Evolutionary conservation across 2,329 filamentous ascomycete species (phyloP).

Genomic region (Neopestalotiopsis sp.): DNA sequence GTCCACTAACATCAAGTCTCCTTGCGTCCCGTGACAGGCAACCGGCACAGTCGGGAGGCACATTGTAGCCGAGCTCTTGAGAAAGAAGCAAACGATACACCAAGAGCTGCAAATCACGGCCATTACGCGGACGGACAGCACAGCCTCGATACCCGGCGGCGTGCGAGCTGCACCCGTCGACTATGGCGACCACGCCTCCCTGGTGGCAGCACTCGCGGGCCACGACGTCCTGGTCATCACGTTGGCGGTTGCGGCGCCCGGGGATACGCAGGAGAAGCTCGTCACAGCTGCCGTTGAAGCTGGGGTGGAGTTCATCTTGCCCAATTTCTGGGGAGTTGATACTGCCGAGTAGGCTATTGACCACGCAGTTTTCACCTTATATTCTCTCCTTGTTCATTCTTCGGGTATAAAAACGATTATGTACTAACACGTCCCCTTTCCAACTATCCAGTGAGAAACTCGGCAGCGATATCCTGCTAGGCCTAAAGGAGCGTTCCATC

Average conservation of each 20-base stretch:
- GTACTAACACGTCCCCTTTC: neutral
- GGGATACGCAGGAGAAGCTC: conserved; percentile 53
- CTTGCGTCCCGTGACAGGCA: conserved; percentile 37
- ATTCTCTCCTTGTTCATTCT: neutral
- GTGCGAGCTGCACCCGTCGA: conserved; percentile 48
- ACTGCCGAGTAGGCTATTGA: neutral
- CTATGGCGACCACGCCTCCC: conserved; percentile 47
- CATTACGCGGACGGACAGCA: conserved; percentile 51
- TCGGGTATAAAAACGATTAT: neutral
- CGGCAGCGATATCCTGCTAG: conserved; percentile 37
- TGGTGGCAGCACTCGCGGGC: conserved; percentile 55
- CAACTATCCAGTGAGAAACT: conserved; percentile 38
- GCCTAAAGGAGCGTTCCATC: conserved; percentile 26
- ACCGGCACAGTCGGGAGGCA: conserved; percentile 46
- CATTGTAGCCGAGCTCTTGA: conserved; percentile 47
- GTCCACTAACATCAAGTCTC: neutral
- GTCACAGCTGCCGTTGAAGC: conserved; percentile 61
- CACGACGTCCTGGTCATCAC: conserved; percentile 66
- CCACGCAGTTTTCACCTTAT: no score
- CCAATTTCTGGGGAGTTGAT: conserved; percentile 37
- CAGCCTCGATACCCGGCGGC: conserved; percentile 48
- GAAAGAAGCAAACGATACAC: conserved; percentile 45
- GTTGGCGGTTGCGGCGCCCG: conserved; percentile 47
- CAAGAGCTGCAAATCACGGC: conserved; percentile 50
- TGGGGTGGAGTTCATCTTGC: conserved; percentile 60